Evolutionary conservation across 345 rosid genomes (phyloP).

Genomic region (Sapria himalayana): DNA sequence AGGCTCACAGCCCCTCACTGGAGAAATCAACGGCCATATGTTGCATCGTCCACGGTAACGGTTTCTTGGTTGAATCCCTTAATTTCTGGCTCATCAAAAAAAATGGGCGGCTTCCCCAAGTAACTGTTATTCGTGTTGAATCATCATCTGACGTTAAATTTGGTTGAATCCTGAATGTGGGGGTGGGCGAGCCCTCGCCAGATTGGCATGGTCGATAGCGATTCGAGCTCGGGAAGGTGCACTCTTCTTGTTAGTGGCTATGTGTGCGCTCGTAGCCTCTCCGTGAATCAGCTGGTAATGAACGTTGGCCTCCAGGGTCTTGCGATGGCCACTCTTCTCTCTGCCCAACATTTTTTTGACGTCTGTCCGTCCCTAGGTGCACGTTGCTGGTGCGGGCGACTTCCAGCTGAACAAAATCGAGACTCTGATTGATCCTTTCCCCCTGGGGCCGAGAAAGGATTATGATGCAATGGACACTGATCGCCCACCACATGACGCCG

Average conservation of each 20-base stretch:
- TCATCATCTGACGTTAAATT: too few relatives aligned
- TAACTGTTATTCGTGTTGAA: too few relatives aligned
- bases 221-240: conserved; percentile 30
- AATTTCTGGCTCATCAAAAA: too few relatives aligned
- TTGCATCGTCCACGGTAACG: too few relatives aligned
- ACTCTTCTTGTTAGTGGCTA: conserved; percentile 62
- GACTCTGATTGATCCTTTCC: conserved; percentile 55
- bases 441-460: conserved; percentile 42
- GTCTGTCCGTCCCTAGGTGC: too few relatives aligned
- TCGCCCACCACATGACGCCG: conserved; percentile 20
- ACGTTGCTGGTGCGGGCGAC: conserved; percentile 76
- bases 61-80: too few relatives aligned
- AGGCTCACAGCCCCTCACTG: conserved; percentile 63
- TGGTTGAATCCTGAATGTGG: too few relatives aligned
- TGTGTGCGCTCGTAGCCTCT: conserved; percentile 43
- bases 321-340: too few relatives aligned
- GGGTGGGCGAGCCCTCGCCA: too few relatives aligned
- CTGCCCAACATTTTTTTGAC: too few relatives aligned
- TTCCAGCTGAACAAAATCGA: conserved; percentile 69
- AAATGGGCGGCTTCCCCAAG: too few relatives aligned
- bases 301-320: too few relatives aligned
- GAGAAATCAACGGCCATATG: conserved; percentile 69
- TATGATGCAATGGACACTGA: conserved; percentile 54
- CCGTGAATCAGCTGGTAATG: conserved; percentile 77
- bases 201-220: conserved; percentile 37